Base-by-base conservation (phyloP, 2,329 filamentous ascomycete genomes). In the Verticillium nubilum region DNA sequence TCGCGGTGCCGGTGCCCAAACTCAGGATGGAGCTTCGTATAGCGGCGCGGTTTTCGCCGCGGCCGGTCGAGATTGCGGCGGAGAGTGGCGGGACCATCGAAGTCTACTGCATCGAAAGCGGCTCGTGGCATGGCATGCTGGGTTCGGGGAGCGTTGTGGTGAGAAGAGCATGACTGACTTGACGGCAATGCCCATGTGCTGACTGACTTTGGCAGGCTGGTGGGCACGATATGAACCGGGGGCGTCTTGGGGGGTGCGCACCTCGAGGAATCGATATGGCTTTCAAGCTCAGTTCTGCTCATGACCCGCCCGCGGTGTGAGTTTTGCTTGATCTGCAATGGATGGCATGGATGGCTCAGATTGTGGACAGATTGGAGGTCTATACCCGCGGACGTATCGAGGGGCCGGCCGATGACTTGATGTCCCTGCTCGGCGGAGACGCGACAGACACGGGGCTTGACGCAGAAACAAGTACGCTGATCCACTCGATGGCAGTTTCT, bases 11-110 rank as follows among this genome's bases (percentile, higher is more conserved):
- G 4, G 73, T 74, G 65, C 78, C 79, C 2, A 72, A 69, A 35
- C 72, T 80, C 54, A 74, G 75, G 55, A 78, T 81, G 50, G 78
- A 81, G 63, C 80, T 82, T 62, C 77, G 78, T 52, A 75, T 82
- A 63, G 75, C 76, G 25, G 75, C 81, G 6, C 68, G 15, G 0
- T 28, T 59, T 3, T 50, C 19, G 4, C 26, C 3, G 1, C 9
- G 42, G 1, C 33, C 17, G 2, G 4, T 31, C 6, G 6, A 52
- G 17, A 25, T 29, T 5, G 15, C 23, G 2, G 56, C 27, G 10
- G 29, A 17, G 2, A 35, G 19, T 7, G 28, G 4, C 0, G 42
- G 57, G 7, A 47, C 10, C 59, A 73, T 78, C 59, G 80, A 81
- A 63, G 78, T 80, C 65, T 77, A 78, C n/a, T 77, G 76, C 9